These are phyloP conservation scores for Citrus unshiu DNA, from an alignment of 345 rosid genomes.

Conservation along the genomic window DNA sequence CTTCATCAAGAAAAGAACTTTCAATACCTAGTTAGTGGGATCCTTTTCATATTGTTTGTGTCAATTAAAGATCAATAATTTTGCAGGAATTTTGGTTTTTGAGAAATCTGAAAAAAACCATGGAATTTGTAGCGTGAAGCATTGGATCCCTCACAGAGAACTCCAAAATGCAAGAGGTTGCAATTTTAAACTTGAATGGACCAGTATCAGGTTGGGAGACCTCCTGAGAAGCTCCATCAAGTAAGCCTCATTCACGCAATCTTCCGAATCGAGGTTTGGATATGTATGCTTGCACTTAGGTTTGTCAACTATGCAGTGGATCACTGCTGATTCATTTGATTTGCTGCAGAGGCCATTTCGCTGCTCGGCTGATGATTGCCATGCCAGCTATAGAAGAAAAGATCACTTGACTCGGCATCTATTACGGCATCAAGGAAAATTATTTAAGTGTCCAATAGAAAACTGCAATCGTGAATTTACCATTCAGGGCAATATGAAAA, in stretches of 20 bases:
- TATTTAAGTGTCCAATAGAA: conserved; percentile 63
- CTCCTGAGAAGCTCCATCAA: conserved; percentile 99
- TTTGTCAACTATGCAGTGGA: background rate
- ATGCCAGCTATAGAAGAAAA: conserved; percentile 72
- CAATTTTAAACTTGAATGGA: conserved; percentile 50
- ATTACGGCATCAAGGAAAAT: conserved; percentile 66
- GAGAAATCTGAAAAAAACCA: background rate
- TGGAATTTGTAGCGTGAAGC: conserved; percentile 66
- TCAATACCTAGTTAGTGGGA: background rate
- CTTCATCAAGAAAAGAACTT: background rate
- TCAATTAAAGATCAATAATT: conserved; percentile 8
- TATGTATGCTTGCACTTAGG: background rate
- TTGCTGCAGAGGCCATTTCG: conserved; percentile 61
- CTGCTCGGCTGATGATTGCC: conserved; percentile 66
- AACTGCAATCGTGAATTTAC: conserved; percentile 50
- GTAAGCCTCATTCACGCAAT: conserved; percentile 84
- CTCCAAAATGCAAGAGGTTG: conserved; percentile 99
- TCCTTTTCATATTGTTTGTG: background rate
- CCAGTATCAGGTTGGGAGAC: conserved; percentile 99
- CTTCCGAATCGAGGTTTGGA: conserved; percentile 40
- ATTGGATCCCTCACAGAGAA: conserved; percentile 95
- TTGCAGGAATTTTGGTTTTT: conserved; percentile 48
- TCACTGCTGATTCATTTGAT: background rate
- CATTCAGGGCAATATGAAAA: conserved; percentile 48
- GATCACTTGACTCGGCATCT: conserved; percentile 88